A percentile compares a stretch with the other conserved stretches of the same genome.
phyloP scores from a whole-genome alignment of 192 early-diverging fungal genomes.

The Chytriomyces sp. region DNA sequence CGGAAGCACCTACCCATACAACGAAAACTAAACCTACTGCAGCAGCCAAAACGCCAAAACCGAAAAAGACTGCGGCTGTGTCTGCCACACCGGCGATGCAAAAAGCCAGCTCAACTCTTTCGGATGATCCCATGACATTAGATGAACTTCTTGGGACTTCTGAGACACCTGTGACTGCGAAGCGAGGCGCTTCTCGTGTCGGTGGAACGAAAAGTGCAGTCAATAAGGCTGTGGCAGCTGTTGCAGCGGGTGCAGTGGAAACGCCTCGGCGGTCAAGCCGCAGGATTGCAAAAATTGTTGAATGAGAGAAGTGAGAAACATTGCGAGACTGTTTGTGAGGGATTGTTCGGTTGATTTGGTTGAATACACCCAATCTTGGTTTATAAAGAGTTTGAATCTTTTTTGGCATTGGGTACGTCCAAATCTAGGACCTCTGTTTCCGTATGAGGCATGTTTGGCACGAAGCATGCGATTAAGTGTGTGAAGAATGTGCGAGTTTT shows the following conservation, averaged over 20 bases:
- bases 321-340: too few species aligned
- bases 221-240: background rate
- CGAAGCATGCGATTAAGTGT: too few species aligned
- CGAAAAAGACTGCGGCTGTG: background rate
- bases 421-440: too few species aligned
- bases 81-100: background rate
- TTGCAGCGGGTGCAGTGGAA: background rate
- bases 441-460: too few species aligned
- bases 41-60: background rate
- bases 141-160: background rate
- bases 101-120: background rate
- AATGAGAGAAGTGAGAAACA: too few species aligned
- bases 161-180: background rate
- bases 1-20: too few species aligned
- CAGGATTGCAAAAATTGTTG: too few species aligned
- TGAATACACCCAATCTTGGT: too few species aligned
- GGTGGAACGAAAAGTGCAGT: constrained; percentile 7
- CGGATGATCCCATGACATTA: constrained; percentile 3
- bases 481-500: too few species aligned
- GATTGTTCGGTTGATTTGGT: too few species aligned
- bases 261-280: background rate
- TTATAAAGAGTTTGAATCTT: too few species aligned
- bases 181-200: background rate
- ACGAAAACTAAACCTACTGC: background rate
- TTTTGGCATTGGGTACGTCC: too few species aligned